Evolutionary conservation across 2,329 filamentous ascomycete species (phyloP), one percentile per base, ranked within the genome.

Genomic region (Pestalotiopsis sp.): DNA sequence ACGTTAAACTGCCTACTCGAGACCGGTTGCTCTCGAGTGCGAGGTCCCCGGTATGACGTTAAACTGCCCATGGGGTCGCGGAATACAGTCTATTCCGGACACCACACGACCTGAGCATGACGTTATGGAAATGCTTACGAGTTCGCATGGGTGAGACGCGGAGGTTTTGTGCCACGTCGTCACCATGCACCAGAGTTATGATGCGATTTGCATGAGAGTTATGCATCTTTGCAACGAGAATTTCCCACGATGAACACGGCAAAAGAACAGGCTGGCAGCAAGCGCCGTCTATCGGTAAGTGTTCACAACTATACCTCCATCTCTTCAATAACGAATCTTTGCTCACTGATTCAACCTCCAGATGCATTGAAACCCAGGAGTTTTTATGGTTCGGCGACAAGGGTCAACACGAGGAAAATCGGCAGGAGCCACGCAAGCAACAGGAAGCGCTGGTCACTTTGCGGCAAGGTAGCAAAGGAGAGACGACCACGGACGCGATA

Each of bases 31-130:
- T 69, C 65, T 57, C 31, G 31, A 36, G 31, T 36, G 31, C 60
- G 70, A 73, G 69, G 72, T 39, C 70, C 70, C 71, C 14, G 17
- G 45, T n/a, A 52, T 52, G 45, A 52, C 45, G 14, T 52, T 52
- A 52, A 52, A 72, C 72, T 70, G 70, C 71, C 70, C 52, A n/a
- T 13, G 66, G 56, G 45, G 72, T 73, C 72, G 73, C 64, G 72
- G 74, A 73, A 68, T 68, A 68, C 68, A 73, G 52, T 69, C 58
- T 38, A 66, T 69, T 71, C 71, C 60, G 71, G 73, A 68, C 71
- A 41, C 66, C n/a, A 73, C 69, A 73, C 69, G 77, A 80, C 78
- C 77, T 78, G 71, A 75, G 78, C 74, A 79, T 41, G 79, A 80
- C 76, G 64, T 70, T 27, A 72, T 78, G 80, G 59, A 81, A 77